Conservation (phyloP, 1,139 yeast species). For the Diutina catenulata region DNA sequence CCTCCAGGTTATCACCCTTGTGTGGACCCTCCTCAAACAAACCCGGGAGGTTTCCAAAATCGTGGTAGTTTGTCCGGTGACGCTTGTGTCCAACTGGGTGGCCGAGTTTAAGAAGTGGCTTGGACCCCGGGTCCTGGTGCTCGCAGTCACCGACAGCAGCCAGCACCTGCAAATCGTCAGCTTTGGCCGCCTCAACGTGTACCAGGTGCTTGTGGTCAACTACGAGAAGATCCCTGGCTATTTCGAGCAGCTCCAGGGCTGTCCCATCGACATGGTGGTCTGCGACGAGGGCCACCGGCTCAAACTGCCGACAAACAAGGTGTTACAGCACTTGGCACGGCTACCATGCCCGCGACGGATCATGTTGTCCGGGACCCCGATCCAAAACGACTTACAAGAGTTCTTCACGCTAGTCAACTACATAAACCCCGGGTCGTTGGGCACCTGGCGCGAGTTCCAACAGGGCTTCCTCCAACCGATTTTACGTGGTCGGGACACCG, state of each 20-base stretch:
- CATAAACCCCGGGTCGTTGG: constrained; percentile 73
- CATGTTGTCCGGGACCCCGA: constrained; percentile 84
- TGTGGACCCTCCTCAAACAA: constrained; percentile 67
- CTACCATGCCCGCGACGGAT: constrained; percentile 48
- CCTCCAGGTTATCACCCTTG: constrained; percentile 65
- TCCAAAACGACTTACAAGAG: constrained; percentile 82
- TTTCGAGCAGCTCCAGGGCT: constrained; percentile 17
- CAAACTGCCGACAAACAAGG: constrained; percentile 60
- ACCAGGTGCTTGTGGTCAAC: constrained; percentile 76
- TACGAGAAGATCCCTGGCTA: constrained; percentile 53
- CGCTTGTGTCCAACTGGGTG: constrained; percentile 81
- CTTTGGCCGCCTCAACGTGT: constrained; percentile 60
- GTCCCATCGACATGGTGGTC: constrained; percentile 68
- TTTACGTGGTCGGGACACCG: constrained; percentile 57
- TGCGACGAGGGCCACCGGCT: constrained; percentile 95
- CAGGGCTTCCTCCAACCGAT: constrained; percentile 63
- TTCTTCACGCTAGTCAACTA: constrained; percentile 75
- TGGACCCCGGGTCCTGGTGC: constrained; percentile 52
- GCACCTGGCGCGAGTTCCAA: constrained; percentile 53
- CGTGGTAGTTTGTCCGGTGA: constrained; percentile 84
- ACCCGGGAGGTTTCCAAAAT: constrained; percentile 41
- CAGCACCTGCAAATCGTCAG: constrained; percentile 38
- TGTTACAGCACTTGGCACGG: constrained; percentile 47
- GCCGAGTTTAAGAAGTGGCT: constrained; percentile 87
- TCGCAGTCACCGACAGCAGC: constrained; percentile 45